Conservation (phyloP, 768 basidiomycete genomes). For the Boletus rubroflammeus region DNA sequence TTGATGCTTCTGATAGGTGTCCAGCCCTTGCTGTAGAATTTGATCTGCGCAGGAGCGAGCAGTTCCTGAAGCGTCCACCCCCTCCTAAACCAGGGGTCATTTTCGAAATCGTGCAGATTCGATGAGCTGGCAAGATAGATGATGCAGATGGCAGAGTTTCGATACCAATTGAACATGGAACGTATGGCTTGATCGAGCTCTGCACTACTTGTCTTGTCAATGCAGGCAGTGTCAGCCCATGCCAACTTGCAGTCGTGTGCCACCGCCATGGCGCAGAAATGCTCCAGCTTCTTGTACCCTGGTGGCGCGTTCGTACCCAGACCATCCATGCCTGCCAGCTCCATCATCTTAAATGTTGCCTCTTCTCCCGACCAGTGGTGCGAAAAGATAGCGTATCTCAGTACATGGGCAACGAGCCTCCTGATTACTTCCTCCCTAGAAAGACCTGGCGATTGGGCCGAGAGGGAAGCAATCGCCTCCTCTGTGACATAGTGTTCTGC, state of each 20-base stretch:
- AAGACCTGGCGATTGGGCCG: background rate
- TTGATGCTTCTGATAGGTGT: background rate
- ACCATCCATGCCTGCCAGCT: background rate
- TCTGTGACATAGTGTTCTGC: background rate
- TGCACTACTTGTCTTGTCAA: background rate
- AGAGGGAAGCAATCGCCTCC: background rate
- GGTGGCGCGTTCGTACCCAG: background rate
- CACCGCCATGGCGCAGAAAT: background rate
- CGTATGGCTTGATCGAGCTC: slow-evolving; percentile 8
- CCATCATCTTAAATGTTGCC: background rate
- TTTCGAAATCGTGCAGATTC: background rate
- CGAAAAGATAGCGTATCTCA: background rate
- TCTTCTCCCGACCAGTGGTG: background rate
- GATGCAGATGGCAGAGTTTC: background rate
- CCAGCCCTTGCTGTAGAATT: slow-evolving; percentile 7
- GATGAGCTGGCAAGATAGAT: background rate
- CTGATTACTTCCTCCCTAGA: background rate
- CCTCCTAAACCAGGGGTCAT: slow-evolving; percentile 2
- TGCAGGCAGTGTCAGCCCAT: slow-evolving; percentile 26
- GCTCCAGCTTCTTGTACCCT: background rate
- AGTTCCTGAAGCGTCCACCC: slow-evolving; percentile 4
- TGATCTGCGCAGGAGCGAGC: slow-evolving; percentile 3
- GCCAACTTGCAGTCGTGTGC: background rate
- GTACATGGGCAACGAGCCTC: background rate
- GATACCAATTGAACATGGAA: slow-evolving; percentile 5